These are phyloP conservation scores for Chrysosphaeria jannelii DNA, from an alignment of 2,329 filamentous ascomycete species.

Conservation along the genomic window DNA sequence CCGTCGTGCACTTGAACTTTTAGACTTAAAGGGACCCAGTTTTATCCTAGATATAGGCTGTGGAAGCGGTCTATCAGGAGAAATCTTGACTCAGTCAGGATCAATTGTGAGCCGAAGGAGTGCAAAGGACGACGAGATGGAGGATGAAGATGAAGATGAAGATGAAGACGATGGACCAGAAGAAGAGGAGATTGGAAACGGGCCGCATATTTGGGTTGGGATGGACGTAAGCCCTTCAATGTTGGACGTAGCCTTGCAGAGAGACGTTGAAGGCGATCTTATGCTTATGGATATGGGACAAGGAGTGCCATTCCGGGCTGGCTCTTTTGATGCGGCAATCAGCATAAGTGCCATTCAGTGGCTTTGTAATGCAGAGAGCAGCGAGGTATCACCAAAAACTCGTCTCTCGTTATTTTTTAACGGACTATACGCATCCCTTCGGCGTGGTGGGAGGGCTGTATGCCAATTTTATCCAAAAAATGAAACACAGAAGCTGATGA, in stretches of 20 bases:
- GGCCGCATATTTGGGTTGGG: slow-evolving; percentile 84
- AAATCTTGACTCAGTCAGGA: slow-evolving; percentile 37
- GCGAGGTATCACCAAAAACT: slow-evolving; percentile 52
- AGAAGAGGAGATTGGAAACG: slow-evolving; percentile 36
- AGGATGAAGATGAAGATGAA: neutral
- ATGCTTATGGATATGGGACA: slow-evolving; percentile 86
- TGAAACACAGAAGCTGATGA: slow-evolving; percentile 71
- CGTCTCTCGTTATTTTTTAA: slow-evolving; percentile 71
- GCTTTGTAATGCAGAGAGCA: slow-evolving; percentile 85
- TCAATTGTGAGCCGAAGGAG: slow-evolving; percentile 1
- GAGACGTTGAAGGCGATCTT: slow-evolving; percentile 82
- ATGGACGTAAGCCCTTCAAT: slow-evolving; percentile 92
- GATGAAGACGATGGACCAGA: slow-evolving; percentile 8
- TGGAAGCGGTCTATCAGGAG: slow-evolving; percentile 76
- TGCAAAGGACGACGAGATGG: neutral
- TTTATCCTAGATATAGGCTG: slow-evolving; percentile 92
- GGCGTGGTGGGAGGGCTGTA: slow-evolving; percentile 63
- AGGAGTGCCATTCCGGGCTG: slow-evolving; percentile 74
- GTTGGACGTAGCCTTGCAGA: slow-evolving; percentile 77
- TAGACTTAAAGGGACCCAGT: slow-evolving; percentile 49
- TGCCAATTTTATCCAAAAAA: slow-evolving; percentile 99
- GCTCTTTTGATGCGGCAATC: slow-evolving; percentile 81
- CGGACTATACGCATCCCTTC: slow-evolving; percentile 58
- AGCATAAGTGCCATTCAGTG: slow-evolving; percentile 93
- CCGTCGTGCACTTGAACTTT: slow-evolving; percentile 67